Evolutionary conservation across 345 rosid genomes (phyloP).

Genomic region (Melastoma malabathricum): DNA sequence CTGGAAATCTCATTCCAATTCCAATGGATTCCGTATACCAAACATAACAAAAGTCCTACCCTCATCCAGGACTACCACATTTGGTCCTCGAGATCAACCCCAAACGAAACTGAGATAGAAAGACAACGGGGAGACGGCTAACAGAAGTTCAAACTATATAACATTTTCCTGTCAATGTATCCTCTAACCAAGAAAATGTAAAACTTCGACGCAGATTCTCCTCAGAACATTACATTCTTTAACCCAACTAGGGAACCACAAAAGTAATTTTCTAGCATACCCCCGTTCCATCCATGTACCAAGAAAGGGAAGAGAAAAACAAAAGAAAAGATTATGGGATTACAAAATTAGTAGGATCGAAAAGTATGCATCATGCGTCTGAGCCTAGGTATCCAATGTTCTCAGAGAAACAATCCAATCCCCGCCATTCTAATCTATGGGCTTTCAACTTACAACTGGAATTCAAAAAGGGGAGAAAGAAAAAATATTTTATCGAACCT

Average conservation of each 20-base stretch:
- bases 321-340: slow-evolving; percentile 4
- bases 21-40: too few species aligned
- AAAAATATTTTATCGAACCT: slow-evolving; percentile 12
- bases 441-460: slow-evolving; percentile 33
- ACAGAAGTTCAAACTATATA: background rate
- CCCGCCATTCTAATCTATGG: slow-evolving; percentile 34
- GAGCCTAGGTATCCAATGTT: slow-evolving; percentile 22
- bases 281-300: slow-evolving; percentile 7
- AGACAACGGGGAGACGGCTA: background rate
- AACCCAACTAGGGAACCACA: slow-evolving; percentile 10
- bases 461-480: slow-evolving; percentile 1
- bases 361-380: slow-evolving; percentile 3
- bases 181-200: too few species aligned
- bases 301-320: slow-evolving; percentile 2
- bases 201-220: too few species aligned
- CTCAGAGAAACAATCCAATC: slow-evolving; percentile 22
- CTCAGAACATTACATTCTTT: background rate
- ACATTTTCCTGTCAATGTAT: too few species aligned
- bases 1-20: too few species aligned
- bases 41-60: too few species aligned
- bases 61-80: too few species aligned
- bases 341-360: slow-evolving; percentile 4
- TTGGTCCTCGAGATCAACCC: too few species aligned
- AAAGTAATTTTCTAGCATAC: background rate
- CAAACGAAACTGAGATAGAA: too few species aligned